Base-by-base conservation (phyloP, 305 asterid species). In the Solanum aculeatissimum region DNA sequence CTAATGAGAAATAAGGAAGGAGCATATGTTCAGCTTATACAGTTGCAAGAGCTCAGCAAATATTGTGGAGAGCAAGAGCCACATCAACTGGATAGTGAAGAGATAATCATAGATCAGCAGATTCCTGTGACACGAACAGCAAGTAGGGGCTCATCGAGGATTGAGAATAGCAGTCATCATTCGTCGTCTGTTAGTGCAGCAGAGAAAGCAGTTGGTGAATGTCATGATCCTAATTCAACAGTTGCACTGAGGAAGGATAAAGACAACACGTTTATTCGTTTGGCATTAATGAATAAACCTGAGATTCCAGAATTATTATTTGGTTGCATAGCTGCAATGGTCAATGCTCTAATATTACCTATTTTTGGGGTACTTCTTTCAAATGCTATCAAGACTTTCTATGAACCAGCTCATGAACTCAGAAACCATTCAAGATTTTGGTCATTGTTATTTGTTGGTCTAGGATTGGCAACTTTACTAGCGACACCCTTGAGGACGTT, bases 241-340 rank as follows among this genome's bases (percentile, higher is more conserved):
- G 89, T 92, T 90, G 90, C 91, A 93, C 10, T 87, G 82, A 74
- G 92, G 90, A 97, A 98, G 94, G 80, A 89, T 93, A 12, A 92
- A 62, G 98, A 95, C 66, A 91, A 92, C 81, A 51, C 93, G 2
- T 81, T 93, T 32, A 89, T 84, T 87, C 93, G 95, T 2, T 83
- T 95, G 53, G 98, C 96, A 57, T 35, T 69, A 74, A 87, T 93
- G 38, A 92, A 92, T 71, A 90, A 90, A 74, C 91, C 93, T 0
- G 98, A 95, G 87, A 90, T 90, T 32, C 93, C 92, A 2, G 86
- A 86, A 66, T 45, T 95, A 53, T 11, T 90, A 6, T 40, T 90
- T 4, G 98, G 96, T 51, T 89, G 92, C 21, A n/a, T 93, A 79
- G 92, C 95, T 81, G 97, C 98, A 23, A 43, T 89, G 2, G 23